Base-by-base conservation (phyloP, 2,329 filamentous ascomycete genomes). In the Alternaria brassicae region DNA sequence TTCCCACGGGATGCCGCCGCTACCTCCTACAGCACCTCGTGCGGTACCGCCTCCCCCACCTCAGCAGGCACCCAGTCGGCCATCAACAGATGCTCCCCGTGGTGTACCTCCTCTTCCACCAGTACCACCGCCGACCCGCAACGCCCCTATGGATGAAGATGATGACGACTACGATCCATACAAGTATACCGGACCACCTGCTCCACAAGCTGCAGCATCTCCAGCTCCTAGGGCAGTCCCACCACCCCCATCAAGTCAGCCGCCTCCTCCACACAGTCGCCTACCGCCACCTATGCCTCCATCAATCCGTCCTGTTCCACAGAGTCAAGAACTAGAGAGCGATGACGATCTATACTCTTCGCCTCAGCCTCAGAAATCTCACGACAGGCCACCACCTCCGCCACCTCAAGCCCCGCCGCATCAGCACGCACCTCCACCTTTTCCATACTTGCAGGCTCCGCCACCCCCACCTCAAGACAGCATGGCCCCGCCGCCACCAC, bases 161-260 rank as follows among this genome's bases (percentile, higher is more conserved):
- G 83, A 86, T 25, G 88, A 91, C 27, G 89, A 91, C 3, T 92
- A 92, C 70, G 89, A 92, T 72, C 88, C 89, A 7, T 88, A 83
- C 67, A 80, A 81, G 39, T 87, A 88, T 70, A 75, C 73, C 42
- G 68, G 61, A 8, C 51, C 63, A 25, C 57, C 62, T 8, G 61
- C 62, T 36, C 44, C 44, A 28, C 44, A 48, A 9, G 39, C 51
- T 15, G 32, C 55, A 36, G 48, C 63, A 6, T 56, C 75, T 36
- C 74, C 80, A 45, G 73, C 75, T n/a, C 71, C 77, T n/a, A 68
- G 73, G 25, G 72, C 67, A 37, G 74, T 73, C n/a, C 77, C 78
- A 30, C 72, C 75, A 12, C 76, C 75, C 19, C 76, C 77, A 3
- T 66, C 67, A 44, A 62, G 57, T 40, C 71, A 71, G 27, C 74